Base-by-base conservation (phyloP, 805 yeast species). In the Kazachstania taianensis region DNA sequence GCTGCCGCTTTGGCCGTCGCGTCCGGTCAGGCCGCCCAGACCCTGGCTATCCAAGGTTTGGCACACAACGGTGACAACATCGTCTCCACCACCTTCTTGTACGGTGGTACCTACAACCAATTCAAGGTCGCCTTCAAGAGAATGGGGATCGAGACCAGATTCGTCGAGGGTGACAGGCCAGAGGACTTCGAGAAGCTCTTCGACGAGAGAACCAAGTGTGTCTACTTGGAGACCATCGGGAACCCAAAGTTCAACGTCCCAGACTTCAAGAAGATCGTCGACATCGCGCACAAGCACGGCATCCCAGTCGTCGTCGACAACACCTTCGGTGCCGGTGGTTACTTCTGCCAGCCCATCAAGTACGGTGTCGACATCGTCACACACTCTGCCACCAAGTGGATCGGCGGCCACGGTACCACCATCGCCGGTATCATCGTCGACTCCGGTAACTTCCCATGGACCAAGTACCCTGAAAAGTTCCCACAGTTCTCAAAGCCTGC, bases 21-120 rank as follows among this genome's bases (percentile, higher is more conserved):
- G 16, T 86, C 96, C n/a, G 98, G 98, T 43, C 96, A 87, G 65
- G 89, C 96, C 37, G 96, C 97, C 19, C 96, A 87, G 60, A 75
- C 85, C 46, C 56, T 81, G 40, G 94, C 96, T 15, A 67, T 86
- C 57, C 70, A 82, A 24, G 84, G 84, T 38, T 69, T 86, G 48
- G 94, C 95, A 26, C 85, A 81, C 48, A 60, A 74, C 38, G 97
- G 97, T 50, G 94, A 85, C 57, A 92, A 92, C 65, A 73, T 89
- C 47, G 74, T 89, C 37, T 78, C 95, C 20, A 79, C 96, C 17
- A 73, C 94, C 5, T 84, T 57, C 67, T 67, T 89, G 43, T 89
- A 92, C 57, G 98, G 98, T 47, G 98, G 98, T 52, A 87, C 96
- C 40, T 86, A 80, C 66, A 89, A 89, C 60, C 95, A 89, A 60